Evolutionary conservation across 352 stramenopile genomes (phyloP).

Genomic region (Pythium diclinum): DNA sequence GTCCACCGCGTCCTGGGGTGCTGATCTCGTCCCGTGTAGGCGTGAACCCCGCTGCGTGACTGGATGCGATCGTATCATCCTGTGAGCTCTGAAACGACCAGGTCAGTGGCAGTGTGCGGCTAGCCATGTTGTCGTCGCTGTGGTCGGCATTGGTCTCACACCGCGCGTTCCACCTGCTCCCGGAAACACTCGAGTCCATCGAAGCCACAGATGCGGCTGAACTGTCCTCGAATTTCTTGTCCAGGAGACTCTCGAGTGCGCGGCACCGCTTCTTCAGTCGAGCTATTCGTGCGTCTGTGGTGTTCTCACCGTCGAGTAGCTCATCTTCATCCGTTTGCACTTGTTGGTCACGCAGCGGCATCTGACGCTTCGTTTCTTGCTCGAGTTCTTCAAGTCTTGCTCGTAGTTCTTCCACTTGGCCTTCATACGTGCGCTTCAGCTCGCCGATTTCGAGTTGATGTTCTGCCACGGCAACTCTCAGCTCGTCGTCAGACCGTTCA

Average conservation of each 20-base stretch:
- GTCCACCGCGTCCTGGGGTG: constrained; percentile 29
- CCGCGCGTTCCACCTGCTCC: constrained; percentile 9
- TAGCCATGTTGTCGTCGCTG: constrained; percentile 9
- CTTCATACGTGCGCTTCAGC: neutral
- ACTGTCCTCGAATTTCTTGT: constrained; percentile 59
- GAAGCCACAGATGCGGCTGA: constrained; percentile 20
- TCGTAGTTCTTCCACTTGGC: constrained; percentile 6
- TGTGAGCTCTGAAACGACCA: constrained; percentile 21
- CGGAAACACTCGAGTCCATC: constrained; percentile 12
- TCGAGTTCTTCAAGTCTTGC: neutral
- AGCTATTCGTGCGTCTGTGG: constrained; percentile 32
- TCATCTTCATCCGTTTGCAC: constrained; percentile 17
- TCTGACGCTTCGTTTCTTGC: constrained; percentile 4
- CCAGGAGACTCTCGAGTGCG: constrained; percentile 48
- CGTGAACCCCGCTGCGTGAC: constrained; percentile 4
- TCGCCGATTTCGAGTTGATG: neutral
- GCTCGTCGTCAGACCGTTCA: neutral
- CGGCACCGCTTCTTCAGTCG: constrained; percentile 47
- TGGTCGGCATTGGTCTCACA: neutral
- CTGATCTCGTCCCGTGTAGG: constrained; percentile 10
- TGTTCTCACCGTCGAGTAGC: neutral
- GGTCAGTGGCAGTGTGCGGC: constrained; percentile 21
- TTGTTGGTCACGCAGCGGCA: constrained; percentile 6
- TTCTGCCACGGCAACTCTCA: neutral
- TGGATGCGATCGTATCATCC: constrained; percentile 18